phyloP scores from a whole-genome alignment of 192 early-diverging fungal species.

The Gaertneriomyces semiglobifer region DNA sequence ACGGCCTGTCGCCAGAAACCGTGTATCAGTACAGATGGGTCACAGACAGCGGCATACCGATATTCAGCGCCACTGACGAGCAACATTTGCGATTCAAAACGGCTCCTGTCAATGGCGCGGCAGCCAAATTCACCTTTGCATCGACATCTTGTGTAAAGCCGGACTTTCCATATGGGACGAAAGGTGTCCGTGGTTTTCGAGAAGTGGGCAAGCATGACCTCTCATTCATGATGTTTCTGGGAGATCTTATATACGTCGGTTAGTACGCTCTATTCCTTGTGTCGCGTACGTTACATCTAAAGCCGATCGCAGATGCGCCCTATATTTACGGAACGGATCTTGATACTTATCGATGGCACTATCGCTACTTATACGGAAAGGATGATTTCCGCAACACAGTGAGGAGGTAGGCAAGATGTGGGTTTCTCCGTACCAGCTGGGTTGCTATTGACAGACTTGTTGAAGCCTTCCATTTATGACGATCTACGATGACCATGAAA shows the following conservation, averaged over 20 bases:
- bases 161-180: slow-evolving; percentile 30
- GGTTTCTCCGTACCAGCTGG: neutral
- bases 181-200: slow-evolving; percentile 24
- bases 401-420: slow-evolving; percentile 14
- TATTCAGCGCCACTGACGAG: slow-evolving; percentile 3
- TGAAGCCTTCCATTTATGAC: slow-evolving; percentile 23
- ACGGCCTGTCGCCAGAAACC: slow-evolving; percentile 7
- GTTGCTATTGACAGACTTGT: neutral
- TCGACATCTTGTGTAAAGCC: slow-evolving; percentile 33
- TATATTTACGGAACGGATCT: slow-evolving; percentile 29
- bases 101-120: slow-evolving; percentile 2
- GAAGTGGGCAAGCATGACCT: slow-evolving; percentile 31
- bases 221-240: slow-evolving; percentile 29
- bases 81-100: slow-evolving; percentile 13
- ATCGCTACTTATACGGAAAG: slow-evolving; percentile 26
- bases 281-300: neutral
- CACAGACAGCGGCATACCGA: neutral
- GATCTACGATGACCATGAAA: slow-evolving; percentile 36
- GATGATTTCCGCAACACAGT: slow-evolving; percentile 23
- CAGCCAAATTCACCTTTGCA: slow-evolving; percentile 23
- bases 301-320: slow-evolving; percentile 21
- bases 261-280: neutral
- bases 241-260: slow-evolving; percentile 32
- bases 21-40: slow-evolving; percentile 23
- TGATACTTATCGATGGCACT: slow-evolving; percentile 32